Percentiles rank a stretch among this genome's conserved stretches.
Evolutionary conservation across 768 basidiomycete species (phyloP).

Genomic region (Mycena haematopus): DNA sequence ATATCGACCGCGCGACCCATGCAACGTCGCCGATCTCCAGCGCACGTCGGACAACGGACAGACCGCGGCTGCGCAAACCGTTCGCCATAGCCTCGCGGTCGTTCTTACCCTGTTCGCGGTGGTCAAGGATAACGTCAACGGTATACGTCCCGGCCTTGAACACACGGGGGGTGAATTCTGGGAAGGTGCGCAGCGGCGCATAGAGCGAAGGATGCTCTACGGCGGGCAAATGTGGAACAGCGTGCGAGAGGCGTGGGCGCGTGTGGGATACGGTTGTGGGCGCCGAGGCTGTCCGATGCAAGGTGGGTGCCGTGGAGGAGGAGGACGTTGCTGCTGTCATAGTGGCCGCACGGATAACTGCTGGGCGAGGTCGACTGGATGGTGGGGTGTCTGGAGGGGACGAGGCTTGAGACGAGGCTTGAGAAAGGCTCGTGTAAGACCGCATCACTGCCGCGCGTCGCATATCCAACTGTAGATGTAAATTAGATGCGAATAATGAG

Average conservation of each 20-base stretch:
- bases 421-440: constrained; percentile 16
- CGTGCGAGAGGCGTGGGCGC: constrained; percentile 33
- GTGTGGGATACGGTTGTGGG: constrained; percentile 11
- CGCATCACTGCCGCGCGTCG: constrained; percentile 15
- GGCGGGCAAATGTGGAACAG: constrained; percentile 23
- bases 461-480: constrained; percentile 15
- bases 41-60: constrained; percentile 20
- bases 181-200: constrained; percentile 18
- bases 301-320: background rate
- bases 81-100: constrained; percentile 4
- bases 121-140: constrained; percentile 38
- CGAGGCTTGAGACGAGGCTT: constrained; percentile 2
- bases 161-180: constrained; percentile 29
- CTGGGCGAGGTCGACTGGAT: background rate
- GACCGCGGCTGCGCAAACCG: constrained; percentile 15
- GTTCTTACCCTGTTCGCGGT: constrained; percentile 31
- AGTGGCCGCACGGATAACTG: constrained; percentile 23
- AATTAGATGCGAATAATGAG: background rate
- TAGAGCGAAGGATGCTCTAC: constrained; percentile 31
- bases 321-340: background rate
- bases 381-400: constrained; percentile 14
- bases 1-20: constrained; percentile 33
- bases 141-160: constrained; percentile 33
- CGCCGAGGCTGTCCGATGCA: constrained; percentile 24
- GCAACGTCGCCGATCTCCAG: constrained; percentile 36